Base-by-base conservation (phyloP, 768 basidiomycete species). In the Brasilioporus rufonigricans region DNA sequence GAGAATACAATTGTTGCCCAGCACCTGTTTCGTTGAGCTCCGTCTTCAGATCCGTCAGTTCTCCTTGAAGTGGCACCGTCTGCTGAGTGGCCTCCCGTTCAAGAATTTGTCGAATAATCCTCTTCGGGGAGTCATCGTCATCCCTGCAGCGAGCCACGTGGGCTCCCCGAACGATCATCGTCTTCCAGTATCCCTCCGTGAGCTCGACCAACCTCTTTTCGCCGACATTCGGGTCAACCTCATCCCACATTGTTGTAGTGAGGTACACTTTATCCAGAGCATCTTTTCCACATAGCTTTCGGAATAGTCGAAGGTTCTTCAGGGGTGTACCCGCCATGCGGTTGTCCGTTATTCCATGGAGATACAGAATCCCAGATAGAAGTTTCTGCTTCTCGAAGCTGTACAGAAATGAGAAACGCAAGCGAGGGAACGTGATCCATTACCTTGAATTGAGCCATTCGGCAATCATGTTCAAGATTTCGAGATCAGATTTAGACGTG, bases 261-360 rank as follows among this genome's bases (percentile, higher is more conserved):
- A n/a, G n/a, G n/a, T n/a, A n/a, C n/a, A n/a, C n/a, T n/a, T n/a
- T n/a, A n/a, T n/a, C n/a, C n/a, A n/a, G n/a, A n/a, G n/a, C n/a
- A n/a, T n/a, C n/a, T n/a, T n/a, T n/a, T n/a, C n/a, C n/a, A n/a
- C n/a, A n/a, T n/a, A n/a, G n/a, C n/a, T n/a, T n/a, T n/a, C n/a
- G n/a, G n/a, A n/a, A n/a, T n/a, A n/a, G n/a, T n/a, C n/a, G n/a
- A n/a, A n/a, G n/a, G n/a, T n/a, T n/a, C n/a, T n/a, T n/a, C n/a
- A n/a, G n/a, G n/a, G n/a, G n/a, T n/a, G n/a, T n/a, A n/a, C n/a
- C n/a, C n/a, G n/a, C n/a, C n/a, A n/a, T n/a, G n/a, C n/a, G n/a
- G n/a, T n/a, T n/a, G n/a, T n/a, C n/a, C n/a, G 73, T 64, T 36
- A 77, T 77, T 14, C 72, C 66, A 53, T 77, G 76, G 14, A 76